A percentile compares a stretch with the other conserved stretches of the same genome.
phyloP scores from a whole-genome alignment of 768 basidiomycete species.

The Udeniomyces megalosporus region DNA sequence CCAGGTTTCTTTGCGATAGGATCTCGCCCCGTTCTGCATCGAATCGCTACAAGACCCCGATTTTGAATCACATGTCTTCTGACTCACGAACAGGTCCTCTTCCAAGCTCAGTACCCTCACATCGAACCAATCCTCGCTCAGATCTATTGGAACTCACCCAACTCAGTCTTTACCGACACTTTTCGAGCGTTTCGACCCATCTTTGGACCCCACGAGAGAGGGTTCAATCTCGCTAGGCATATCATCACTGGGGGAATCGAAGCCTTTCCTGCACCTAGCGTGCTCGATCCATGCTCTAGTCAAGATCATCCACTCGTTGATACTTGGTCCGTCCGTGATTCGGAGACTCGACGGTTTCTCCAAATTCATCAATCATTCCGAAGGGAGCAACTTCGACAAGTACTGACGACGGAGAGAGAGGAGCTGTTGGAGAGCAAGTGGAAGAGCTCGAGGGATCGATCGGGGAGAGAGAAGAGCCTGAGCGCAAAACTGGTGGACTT shows the following conservation, averaged over 20 bases:
- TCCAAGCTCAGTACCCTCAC: not conserved
- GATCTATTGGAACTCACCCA: no score
- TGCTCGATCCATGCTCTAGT: no score
- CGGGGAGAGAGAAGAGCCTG: not conserved
- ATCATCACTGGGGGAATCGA: no score
- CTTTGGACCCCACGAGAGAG: no score
- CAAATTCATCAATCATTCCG: slow-evolving; percentile 12
- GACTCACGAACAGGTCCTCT: not conserved
- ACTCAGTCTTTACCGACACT: not conserved
- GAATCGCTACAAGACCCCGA: no score
- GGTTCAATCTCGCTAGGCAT: no score
- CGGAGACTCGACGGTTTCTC: not conserved
- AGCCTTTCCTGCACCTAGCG: no score
- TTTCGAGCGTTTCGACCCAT: not conserved
- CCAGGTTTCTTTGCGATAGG: no score
- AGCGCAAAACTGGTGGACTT: not conserved
- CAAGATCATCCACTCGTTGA: no score
- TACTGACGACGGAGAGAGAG: slow-evolving; percentile 35
- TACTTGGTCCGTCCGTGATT: no score
- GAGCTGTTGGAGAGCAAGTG: slow-evolving; percentile 43
- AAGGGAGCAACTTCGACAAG: slow-evolving; percentile 19
- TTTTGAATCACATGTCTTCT: not conserved
- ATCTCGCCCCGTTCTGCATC: no score
- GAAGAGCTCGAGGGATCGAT: no score
- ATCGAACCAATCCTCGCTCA: not conserved